phyloP scores from a whole-genome alignment of 1,284 basidiomycete genomes.

The Ganoderma sinense region DNA sequence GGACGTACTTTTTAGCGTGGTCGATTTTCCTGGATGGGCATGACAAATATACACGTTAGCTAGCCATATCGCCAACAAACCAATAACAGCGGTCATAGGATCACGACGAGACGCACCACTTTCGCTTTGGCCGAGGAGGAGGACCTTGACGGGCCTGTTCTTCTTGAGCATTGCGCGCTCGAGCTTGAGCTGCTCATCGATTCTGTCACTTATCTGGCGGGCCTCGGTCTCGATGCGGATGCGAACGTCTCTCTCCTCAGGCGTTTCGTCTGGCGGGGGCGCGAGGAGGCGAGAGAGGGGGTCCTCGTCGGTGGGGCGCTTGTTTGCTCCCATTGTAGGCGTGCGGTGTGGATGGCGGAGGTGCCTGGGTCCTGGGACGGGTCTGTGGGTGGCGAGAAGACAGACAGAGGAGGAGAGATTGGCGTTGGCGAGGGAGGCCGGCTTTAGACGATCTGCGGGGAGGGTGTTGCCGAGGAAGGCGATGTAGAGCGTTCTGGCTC shows the following conservation, averaged over 20 bases:
- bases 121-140: conserved; percentile 76
- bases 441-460: conserved; percentile 22
- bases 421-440: conserved; percentile 10
- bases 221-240: conserved; percentile 62
- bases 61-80: background rate
- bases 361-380: conserved; percentile 7
- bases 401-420: conserved; percentile 9
- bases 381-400: conserved; percentile 5
- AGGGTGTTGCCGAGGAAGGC: conserved; percentile 17
- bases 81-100: background rate
- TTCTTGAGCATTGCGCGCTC: conserved; percentile 58
- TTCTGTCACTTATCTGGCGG: conserved; percentile 62
- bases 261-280: conserved; percentile 59
- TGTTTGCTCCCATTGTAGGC: conserved; percentile 35
- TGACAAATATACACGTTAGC: conserved; percentile 15
- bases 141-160: conserved; percentile 61
- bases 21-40: conserved; percentile 52
- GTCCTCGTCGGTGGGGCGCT: conserved; percentile 48
- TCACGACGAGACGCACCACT: conserved; percentile 55
- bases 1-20: conserved; percentile 57
- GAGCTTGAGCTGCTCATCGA: conserved; percentile 66
- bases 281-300: conserved; percentile 57
- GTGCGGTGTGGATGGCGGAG: background rate
- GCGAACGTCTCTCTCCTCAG: conserved; percentile 48
- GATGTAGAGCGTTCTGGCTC: conserved; percentile 3